A percentile compares a stretch with the other conserved stretches of the same genome.
Conservation (phyloP, 345 rosid species). For the Citrus maxima region DNA sequence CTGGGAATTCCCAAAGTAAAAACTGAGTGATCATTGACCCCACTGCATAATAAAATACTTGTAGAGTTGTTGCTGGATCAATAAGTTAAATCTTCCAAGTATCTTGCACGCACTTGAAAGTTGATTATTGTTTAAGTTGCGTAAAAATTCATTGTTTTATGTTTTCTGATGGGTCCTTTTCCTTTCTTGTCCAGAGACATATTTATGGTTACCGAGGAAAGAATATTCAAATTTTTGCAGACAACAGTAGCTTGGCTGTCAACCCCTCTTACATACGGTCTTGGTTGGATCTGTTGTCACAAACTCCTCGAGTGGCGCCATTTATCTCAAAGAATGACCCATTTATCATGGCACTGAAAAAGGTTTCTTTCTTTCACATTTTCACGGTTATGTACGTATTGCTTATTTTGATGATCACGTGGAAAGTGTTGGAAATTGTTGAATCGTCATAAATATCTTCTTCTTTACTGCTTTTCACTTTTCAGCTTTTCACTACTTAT, state of each 20-base stretch:
- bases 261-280: slow-evolving; percentile 68
- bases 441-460: not conserved
- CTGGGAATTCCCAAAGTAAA: not conserved
- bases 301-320: slow-evolving; percentile 93
- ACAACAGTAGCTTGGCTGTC: slow-evolving; percentile 79
- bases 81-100: not conserved
- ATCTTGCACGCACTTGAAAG: not conserved
- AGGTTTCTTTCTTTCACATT: slow-evolving; percentile 40
- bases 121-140: not conserved
- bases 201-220: slow-evolving; percentile 84
- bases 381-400: not conserved
- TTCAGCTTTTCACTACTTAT: not conserved
- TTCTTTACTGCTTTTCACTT: not conserved
- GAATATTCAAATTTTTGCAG: slow-evolving; percentile 69
- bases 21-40: not conserved
- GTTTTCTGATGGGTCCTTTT: slow-evolving; percentile 1
- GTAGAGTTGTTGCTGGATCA: not conserved
- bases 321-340: slow-evolving; percentile 88
- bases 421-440: slow-evolving; percentile 5
- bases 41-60: not conserved
- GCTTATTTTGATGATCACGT: not conserved
- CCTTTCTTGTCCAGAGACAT: slow-evolving; percentile 54
- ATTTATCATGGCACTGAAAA: slow-evolving; percentile 68
- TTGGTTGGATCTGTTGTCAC: slow-evolving; percentile 88
- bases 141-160: not conserved